phyloP scores from a whole-genome alignment of 768 basidiomycete species.

The Trametes gibbosa region DNA sequence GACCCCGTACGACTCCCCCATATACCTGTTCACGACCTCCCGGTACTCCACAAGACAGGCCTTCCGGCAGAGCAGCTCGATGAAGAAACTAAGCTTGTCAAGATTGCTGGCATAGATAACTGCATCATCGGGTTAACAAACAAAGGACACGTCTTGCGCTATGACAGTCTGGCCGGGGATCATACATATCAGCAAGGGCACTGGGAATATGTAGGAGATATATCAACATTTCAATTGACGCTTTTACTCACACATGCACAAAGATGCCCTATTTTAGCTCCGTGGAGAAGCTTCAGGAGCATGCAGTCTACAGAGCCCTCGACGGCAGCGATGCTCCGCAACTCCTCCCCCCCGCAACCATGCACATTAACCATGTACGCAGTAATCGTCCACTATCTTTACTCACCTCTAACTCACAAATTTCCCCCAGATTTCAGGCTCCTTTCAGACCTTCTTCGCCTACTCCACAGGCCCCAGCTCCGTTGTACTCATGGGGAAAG shows the following conservation, averaged over 20 bases:
- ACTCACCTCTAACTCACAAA: constrained; percentile 14
- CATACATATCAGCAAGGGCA: constrained; percentile 34
- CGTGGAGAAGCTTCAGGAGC: constrained; percentile 44
- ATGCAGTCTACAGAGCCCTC: constrained; percentile 35
- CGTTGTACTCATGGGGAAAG: constrained; percentile 71
- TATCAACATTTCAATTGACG: not conserved
- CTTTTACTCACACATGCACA: not conserved
- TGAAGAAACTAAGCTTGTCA: constrained; percentile 51
- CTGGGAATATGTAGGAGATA: constrained; percentile 82
- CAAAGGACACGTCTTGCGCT: constrained; percentile 72
- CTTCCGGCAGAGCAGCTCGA: constrained; percentile 24
- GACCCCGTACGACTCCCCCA: constrained; percentile 59
- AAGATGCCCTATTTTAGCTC: constrained; percentile 79
- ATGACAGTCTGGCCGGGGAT: constrained; percentile 46
- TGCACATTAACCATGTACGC: constrained; percentile 79
- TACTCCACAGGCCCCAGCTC: constrained; percentile 72
- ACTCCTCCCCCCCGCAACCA: constrained; percentile 37
- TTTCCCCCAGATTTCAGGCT: constrained; percentile 84
- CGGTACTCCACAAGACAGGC: constrained; percentile 40
- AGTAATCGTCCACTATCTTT: not conserved
- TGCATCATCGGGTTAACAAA: constrained; percentile 80
- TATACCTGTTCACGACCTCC: constrained; percentile 51
- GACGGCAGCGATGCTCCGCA: constrained; percentile 25
- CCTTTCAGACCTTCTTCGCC: constrained; percentile 78
- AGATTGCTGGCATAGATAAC: constrained; percentile 77